Conservation (phyloP, 768 basidiomycete genomes). For the Galerina marginata region DNA sequence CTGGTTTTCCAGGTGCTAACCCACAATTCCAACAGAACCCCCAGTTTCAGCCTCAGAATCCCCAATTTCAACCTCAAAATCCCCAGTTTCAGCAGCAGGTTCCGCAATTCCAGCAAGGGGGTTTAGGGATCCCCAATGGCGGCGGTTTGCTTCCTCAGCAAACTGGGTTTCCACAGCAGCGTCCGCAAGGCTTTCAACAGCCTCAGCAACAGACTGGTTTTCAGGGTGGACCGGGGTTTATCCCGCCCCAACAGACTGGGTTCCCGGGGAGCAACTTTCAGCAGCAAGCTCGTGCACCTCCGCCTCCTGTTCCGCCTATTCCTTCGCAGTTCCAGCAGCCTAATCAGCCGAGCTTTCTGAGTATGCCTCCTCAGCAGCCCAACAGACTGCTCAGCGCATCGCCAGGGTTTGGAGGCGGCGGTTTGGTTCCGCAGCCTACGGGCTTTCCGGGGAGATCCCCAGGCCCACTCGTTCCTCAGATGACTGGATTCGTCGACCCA, state of each 20-base stretch:
- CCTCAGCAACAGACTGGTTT: conserved; percentile 64
- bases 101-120: conserved; percentile 43
- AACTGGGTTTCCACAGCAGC: conserved; percentile 58
- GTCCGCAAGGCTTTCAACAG: conserved; percentile 53
- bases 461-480: conserved; percentile 67
- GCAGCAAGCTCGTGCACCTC: conserved; percentile 50
- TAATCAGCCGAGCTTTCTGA: conserved; percentile 48
- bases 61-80: conserved; percentile 49
- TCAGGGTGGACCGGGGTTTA: conserved; percentile 44
- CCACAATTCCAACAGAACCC: conserved; percentile 49
- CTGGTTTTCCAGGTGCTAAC: conserved; percentile 58
- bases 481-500: conserved; percentile 84
- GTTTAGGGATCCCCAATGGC: conserved; percentile 38
- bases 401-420: conserved; percentile 50
- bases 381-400: conserved; percentile 62
- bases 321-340: conserved; percentile 66
- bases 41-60: conserved; percentile 51
- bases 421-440: conserved; percentile 58
- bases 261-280: conserved; percentile 47
- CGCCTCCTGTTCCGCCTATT: conserved; percentile 67
- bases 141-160: conserved; percentile 63
- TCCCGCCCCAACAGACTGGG: conserved; percentile 61
- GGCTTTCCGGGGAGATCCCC: conserved; percentile 56
- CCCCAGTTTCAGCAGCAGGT: conserved; percentile 46
- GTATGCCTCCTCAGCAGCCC: conserved; percentile 42